Conservation (phyloP, 106 monocot species). For the Phalaenopsis aphrodite region DNA sequence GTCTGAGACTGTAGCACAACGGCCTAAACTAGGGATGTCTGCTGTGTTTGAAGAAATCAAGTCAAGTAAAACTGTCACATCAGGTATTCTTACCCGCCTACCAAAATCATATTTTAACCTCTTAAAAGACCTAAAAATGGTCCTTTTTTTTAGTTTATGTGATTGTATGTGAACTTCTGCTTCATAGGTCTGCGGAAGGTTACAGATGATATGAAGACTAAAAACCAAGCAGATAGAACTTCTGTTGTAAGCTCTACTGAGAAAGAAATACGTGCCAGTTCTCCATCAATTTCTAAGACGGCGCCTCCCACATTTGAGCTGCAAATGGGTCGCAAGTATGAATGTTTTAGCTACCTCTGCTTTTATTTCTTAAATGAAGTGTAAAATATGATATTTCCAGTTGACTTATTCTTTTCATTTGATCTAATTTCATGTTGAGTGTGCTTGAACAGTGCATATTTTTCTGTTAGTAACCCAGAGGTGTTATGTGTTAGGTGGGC, state of each 20-base stretch:
- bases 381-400: not conserved
- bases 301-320: constrained; percentile 76
- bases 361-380: not conserved
- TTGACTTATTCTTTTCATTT: no score
- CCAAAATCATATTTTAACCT: constrained; percentile 3
- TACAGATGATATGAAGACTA: constrained; percentile 80
- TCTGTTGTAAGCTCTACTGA: constrained; percentile 43
- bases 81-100: constrained; percentile 28
- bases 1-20: constrained; percentile 30
- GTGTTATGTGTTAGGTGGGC: constrained; percentile 47
- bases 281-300: constrained; percentile 37
- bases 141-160: not conserved
- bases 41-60: constrained; percentile 81
- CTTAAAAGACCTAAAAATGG: not conserved
- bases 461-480: not conserved
- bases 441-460: not conserved
- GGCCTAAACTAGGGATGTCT: constrained; percentile 71
- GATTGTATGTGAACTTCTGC: not conserved
- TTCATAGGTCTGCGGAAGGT: constrained; percentile 65
- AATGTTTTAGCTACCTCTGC: not conserved
- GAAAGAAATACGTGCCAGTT: constrained; percentile 37
- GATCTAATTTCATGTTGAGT: not conserved
- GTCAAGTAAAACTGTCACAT: constrained; percentile 52
- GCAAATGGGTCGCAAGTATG: constrained; percentile 91
- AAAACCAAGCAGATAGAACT: constrained; percentile 57